Evolutionary conservation across 2,329 filamentous ascomycete species (phyloP).

Genomic region (Talaromyces sp.): DNA sequence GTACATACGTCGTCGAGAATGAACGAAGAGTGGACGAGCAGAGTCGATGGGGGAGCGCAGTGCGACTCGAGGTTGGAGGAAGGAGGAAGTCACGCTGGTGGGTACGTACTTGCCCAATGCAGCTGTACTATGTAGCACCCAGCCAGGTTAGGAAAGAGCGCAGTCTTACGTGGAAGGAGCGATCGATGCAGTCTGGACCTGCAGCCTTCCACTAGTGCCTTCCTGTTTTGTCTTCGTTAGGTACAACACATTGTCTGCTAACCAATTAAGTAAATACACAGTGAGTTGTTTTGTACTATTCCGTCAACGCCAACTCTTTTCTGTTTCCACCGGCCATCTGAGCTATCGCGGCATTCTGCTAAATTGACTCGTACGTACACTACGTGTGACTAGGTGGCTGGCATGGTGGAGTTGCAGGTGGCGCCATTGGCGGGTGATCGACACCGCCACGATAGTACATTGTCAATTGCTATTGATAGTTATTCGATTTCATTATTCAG

Average conservation of each 20-base stretch:
- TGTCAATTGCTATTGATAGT: background rate
- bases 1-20: background rate
- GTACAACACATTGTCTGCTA: background rate
- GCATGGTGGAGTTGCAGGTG: background rate
- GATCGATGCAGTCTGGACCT: constrained; percentile 2
- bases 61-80: background rate
- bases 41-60: background rate
- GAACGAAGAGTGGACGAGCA: background rate
- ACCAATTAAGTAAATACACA: too few species aligned
- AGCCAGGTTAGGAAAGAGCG: background rate
- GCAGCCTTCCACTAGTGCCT: background rate
- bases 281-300: too few species aligned
- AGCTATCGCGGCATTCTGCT: background rate
- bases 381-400: background rate
- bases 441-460: background rate
- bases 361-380: background rate
- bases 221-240: background rate
- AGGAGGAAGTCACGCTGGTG: background rate
- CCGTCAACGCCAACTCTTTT: too few species aligned
- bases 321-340: background rate
- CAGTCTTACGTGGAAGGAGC: background rate
- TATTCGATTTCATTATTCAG: background rate
- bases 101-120: background rate
- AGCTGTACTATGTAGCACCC: background rate
- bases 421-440: constrained; percentile 14